Evolutionary conservation across 1,284 basidiomycete genomes (phyloP), one percentile per base, ranked within the genome.

Genomic region (Ceratobasidium sp.): DNA sequence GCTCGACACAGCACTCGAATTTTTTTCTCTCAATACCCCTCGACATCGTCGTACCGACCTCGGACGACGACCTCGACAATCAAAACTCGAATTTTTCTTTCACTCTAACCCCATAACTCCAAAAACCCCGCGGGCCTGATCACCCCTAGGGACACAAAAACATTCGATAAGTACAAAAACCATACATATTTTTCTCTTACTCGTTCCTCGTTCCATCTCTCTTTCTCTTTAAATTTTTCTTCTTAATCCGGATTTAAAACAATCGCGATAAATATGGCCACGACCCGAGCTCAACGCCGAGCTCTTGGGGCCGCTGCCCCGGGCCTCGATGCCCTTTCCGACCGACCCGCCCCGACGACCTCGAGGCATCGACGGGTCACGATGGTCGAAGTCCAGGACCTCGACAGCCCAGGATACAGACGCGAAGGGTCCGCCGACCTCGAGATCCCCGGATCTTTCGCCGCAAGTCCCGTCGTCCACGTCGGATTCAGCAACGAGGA

Each of bases 101-200:
- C 17, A 17, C 38, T 50, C 66, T 67, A 26, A 48, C 26, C 48
- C 17, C 48, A 4, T 20, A 67, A 67, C 13, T 48, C 33, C 33
- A 1, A 54, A 67, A 67, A 67, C 46, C 66, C 46, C 26, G 15
- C n/a, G 28, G 46, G 66, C 1, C 10, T 67, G 66, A 67, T 67
- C 48, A 67, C n/a, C 46, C 66, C 26, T 23, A 52, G 15, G 66
- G 66, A 67, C n/a, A 48, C 66, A 67, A 67, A 67, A 67, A 67
- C 42, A 23, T 4, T 33, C 33, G 33, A 33, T 66, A 66, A 66
- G 64, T 33, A 66, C 64, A 33, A 33, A n/a, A 46, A 26, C 26
- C 23, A 52, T n/a, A 52, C 33, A 33, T 33, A n/a, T 33, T 33
- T 4, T 33, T 33, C 4, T 33, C 4, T 33, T 33, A 33, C 33